Percentiles rank a stretch among this genome's conserved stretches.
Evolutionary conservation across 805 yeast species (phyloP).

Genomic region (Sugiyamaella boreocaroliniensis): DNA sequence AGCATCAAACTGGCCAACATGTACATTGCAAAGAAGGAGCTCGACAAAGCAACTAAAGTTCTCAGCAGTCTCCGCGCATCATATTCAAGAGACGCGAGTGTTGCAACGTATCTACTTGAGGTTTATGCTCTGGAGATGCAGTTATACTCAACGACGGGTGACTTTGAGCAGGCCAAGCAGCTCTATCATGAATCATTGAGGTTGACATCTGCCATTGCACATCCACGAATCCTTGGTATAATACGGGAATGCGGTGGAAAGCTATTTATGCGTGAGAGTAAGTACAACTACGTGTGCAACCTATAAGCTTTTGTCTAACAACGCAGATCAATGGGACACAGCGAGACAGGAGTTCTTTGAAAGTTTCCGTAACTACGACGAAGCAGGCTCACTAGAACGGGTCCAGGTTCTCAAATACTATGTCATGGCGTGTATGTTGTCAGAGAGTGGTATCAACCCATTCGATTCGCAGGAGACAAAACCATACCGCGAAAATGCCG

Average conservation of each 20-base stretch:
- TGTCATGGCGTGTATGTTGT: constrained; percentile 52
- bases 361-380: constrained; percentile 55
- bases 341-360: constrained; percentile 53
- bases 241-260: constrained; percentile 72
- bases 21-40: constrained; percentile 22
- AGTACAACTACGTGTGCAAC: not conserved
- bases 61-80: constrained; percentile 2
- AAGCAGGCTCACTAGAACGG: constrained; percentile 58
- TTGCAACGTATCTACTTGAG: constrained; percentile 43
- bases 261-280: constrained; percentile 48
- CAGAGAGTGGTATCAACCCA: constrained; percentile 57
- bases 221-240: constrained; percentile 68
- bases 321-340: constrained; percentile 41
- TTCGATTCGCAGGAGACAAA: constrained; percentile 68
- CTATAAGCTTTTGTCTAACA: not conserved
- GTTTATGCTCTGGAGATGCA: constrained; percentile 61
- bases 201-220: constrained; percentile 54
- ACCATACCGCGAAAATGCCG: constrained; percentile 37
- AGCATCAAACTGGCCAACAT: constrained; percentile 29
- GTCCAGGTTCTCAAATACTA: constrained; percentile 53
- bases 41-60: constrained; percentile 4
- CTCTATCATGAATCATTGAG: constrained; percentile 44
- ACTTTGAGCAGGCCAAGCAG: constrained; percentile 37
- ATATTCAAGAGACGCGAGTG: constrained; percentile 13
- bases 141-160: constrained; percentile 37